Percentiles rank a stretch among this genome's conserved stretches.
Evolutionary conservation across 225 moss, liverwort and hornwort genomes (phyloP).

Genomic region (Neckera pumila): DNA sequence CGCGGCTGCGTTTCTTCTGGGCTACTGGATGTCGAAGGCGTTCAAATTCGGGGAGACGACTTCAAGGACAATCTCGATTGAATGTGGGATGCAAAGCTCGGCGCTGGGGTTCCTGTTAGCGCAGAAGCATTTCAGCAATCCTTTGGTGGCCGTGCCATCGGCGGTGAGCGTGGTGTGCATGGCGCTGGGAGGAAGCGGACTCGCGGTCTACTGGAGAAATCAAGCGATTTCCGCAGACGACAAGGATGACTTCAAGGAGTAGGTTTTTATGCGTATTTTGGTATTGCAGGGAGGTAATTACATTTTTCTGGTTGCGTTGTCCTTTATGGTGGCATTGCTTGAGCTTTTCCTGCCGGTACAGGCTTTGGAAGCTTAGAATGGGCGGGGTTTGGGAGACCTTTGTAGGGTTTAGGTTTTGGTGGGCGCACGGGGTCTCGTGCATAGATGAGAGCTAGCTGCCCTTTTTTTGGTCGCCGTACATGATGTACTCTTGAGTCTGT

Average conservation of each 20-base stretch:
- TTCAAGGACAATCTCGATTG: constrained; percentile 85
- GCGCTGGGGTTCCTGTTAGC: constrained; percentile 94
- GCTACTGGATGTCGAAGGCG: constrained; percentile 74
- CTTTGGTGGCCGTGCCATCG: constrained; percentile 95
- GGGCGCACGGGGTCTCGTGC: neutral
- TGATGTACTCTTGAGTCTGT: constrained; percentile 18
- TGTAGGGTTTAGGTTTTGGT: constrained; percentile 30
- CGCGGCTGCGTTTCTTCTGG: constrained; percentile 70
- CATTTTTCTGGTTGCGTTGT: neutral
- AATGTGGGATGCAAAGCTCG: constrained; percentile 99
- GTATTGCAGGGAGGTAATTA: constrained; percentile 6
- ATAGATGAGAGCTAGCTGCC: neutral
- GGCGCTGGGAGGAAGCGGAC: constrained; percentile 91
- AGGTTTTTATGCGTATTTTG: neutral
- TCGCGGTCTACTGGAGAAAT: constrained; percentile 96
- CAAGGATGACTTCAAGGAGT: constrained; percentile 97
- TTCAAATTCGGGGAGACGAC: constrained; percentile 82
- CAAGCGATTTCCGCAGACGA: constrained; percentile 70
- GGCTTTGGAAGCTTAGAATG: neutral
- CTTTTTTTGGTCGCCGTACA: constrained; percentile 7
- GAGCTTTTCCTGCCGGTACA: neutral
- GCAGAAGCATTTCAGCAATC: constrained; percentile 99
- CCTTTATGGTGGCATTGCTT: neutral
- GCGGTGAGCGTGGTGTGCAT: constrained; percentile 99
- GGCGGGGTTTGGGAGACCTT: neutral